A percentile compares a stretch with the other conserved stretches of the same genome.
These are phyloP conservation scores for Paecilomyces variotii DNA, from an alignment of 2,329 filamentous ascomycete genomes.

Conservation along the genomic window DNA sequence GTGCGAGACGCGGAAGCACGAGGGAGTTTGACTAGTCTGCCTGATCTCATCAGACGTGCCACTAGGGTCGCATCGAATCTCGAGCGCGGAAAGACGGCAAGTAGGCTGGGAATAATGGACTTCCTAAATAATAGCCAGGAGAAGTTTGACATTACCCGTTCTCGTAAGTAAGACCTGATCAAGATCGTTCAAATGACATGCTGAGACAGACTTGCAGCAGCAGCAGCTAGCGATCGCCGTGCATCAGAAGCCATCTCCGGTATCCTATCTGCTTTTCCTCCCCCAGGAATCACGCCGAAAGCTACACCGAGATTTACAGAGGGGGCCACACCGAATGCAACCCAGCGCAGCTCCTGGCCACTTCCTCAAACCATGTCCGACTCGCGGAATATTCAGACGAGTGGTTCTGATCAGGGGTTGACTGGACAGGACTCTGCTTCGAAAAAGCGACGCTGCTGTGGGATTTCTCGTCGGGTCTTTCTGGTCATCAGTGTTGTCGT, in stretches of 20 bases:
- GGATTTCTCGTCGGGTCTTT: slow-evolving; percentile 73
- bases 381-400: slow-evolving; percentile 22
- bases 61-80: slow-evolving; percentile 81
- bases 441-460: slow-evolving; percentile 63
- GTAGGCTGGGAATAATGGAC: slow-evolving; percentile 47
- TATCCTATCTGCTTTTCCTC: slow-evolving; percentile 58
- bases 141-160: slow-evolving; percentile 10
- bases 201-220: background rate
- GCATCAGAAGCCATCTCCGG: slow-evolving; percentile 52
- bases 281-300: slow-evolving; percentile 39
- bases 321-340: slow-evolving; percentile 39
- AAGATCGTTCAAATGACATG: slow-evolving; percentile 3
- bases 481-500: slow-evolving; percentile 58
- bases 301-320: slow-evolving; percentile 34
- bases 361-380: slow-evolving; percentile 28
- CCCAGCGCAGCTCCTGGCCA: slow-evolving; percentile 28
- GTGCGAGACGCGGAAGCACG: slow-evolving; percentile 73
- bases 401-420: slow-evolving; percentile 9
- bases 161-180: slow-evolving; percentile 15
- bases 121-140: slow-evolving; percentile 28
- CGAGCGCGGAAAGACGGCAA: slow-evolving; percentile 67
- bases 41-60: slow-evolving; percentile 82
- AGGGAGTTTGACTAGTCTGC: slow-evolving; percentile 83
- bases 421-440: slow-evolving; percentile 10
- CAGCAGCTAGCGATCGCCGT: slow-evolving; percentile 16